Percentiles rank a stretch among this genome's conserved stretches.
These are phyloP conservation scores for Galeopsis tetrahit DNA, from an alignment of 257 asterid species.

Conservation along the genomic window DNA sequence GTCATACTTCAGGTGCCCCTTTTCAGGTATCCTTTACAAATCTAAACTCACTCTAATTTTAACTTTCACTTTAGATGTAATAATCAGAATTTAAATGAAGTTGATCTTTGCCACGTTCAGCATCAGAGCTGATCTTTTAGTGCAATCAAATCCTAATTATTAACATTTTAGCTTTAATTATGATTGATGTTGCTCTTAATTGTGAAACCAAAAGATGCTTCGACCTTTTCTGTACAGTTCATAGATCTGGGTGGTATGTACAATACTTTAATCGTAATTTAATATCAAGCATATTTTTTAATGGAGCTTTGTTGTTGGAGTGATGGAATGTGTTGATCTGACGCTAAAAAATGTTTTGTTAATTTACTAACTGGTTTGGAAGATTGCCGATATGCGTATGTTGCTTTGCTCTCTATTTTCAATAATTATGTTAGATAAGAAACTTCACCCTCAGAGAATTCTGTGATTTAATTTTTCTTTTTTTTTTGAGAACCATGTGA, in stretches of 20 bases:
- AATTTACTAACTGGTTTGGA: conserved; percentile 10
- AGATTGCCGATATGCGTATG: conserved; percentile 19
- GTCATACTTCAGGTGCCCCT: conserved; percentile 89
- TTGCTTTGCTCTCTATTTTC: neutral
- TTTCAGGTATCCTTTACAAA: conserved; percentile 63
- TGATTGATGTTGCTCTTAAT: conserved; percentile 21
- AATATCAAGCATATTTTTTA: neutral
- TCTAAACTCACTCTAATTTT: neutral
- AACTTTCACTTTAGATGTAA: neutral
- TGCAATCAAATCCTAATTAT: neutral
- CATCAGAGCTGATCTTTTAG: neutral
- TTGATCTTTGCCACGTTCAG: conserved; percentile 8
- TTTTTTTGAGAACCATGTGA: neutral
- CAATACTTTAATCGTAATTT: neutral
- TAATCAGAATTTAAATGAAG: conserved; percentile 14
- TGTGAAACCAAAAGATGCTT: neutral
- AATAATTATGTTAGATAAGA: neutral
- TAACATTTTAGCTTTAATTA: neutral
- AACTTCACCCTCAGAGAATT: neutral
- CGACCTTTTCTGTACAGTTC: neutral
- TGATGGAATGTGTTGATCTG: neutral
- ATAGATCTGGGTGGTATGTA: conserved; percentile 9
- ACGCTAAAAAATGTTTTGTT: neutral
- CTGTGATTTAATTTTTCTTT: neutral
- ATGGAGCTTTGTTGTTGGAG: conserved; percentile 4